These are phyloP conservation scores for Sphagnurus paluster DNA, from an alignment of 1,284 basidiomycete species.

Conservation along the genomic window DNA sequence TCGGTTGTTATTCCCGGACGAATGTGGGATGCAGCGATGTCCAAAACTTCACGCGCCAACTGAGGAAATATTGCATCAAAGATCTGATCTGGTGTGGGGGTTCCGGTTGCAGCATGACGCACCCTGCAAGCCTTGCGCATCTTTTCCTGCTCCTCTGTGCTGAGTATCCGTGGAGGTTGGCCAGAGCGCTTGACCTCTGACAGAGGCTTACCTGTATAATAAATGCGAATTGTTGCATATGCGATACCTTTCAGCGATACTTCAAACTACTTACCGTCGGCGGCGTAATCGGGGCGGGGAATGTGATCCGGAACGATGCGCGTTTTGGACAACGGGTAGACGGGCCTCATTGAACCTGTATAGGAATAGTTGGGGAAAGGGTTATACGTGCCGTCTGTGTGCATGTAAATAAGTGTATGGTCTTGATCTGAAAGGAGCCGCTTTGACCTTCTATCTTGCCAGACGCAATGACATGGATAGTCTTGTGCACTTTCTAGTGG, in stretches of 20 bases:
- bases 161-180: conserved; percentile 67
- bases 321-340: conserved; percentile 73
- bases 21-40: conserved; percentile 84
- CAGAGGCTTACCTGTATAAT: conserved; percentile 63
- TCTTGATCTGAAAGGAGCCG: neutral
- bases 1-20: conserved; percentile 94
- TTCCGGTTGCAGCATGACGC: conserved; percentile 28
- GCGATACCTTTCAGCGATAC: conserved; percentile 20
- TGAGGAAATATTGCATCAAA: conserved; percentile 39
- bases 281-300: conserved; percentile 77
- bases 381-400: conserved; percentile 67
- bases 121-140: conserved; percentile 80
- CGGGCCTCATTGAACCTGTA: conserved; percentile 72
- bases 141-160: conserved; percentile 69
- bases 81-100: conserved; percentile 1
- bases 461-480: conserved; percentile 62
- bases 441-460: conserved; percentile 34
- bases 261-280: conserved; percentile 57
- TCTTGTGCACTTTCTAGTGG: conserved; percentile 77
- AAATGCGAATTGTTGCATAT: conserved; percentile 7
- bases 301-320: conserved; percentile 76
- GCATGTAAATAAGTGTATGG: neutral
- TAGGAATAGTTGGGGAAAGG: conserved; percentile 70
- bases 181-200: conserved; percentile 59
- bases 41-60: conserved; percentile 90